Percentiles rank a stretch among this genome's conserved stretches.
These are phyloP conservation scores for Luzula sylvatica DNA, from an alignment of 176 grass and related monocot species.

Conservation along the genomic window DNA sequence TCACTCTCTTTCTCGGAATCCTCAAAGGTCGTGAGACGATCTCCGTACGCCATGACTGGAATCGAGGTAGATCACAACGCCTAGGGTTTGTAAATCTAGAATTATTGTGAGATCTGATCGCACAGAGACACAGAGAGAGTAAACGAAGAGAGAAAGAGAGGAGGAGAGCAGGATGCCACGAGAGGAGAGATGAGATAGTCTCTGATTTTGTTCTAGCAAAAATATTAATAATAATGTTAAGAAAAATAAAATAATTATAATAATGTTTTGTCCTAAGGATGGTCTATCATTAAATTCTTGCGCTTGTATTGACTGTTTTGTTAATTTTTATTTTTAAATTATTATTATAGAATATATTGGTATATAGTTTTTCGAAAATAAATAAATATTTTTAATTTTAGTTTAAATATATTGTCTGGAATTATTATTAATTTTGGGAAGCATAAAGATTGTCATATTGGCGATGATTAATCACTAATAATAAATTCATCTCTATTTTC, in stretches of 20 bases:
- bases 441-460: too few species aligned
- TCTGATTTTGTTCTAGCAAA: not conserved
- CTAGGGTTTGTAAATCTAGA: too few species aligned
- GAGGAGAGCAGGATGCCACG: conserved; percentile 31
- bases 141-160: conserved; percentile 20
- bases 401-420: too few species aligned
- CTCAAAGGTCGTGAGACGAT: conserved; percentile 87
- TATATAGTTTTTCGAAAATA: too few species aligned
- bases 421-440: too few species aligned
- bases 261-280: not conserved
- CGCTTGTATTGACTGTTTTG: too few species aligned
- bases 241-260: not conserved
- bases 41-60: conserved; percentile 54
- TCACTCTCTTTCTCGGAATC: conserved; percentile 93
- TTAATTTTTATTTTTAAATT: too few species aligned
- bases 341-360: too few species aligned
- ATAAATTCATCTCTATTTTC: too few species aligned
- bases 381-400: too few species aligned
- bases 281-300: conserved; percentile 11
- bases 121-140: conserved; percentile 7
- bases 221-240: too few species aligned
- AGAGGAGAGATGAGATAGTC: conserved; percentile 23
- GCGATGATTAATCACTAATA: too few species aligned
- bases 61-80: conserved; percentile 18
- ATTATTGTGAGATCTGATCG: conserved; percentile 17